phyloP scores from a whole-genome alignment of 768 basidiomycete species.

The Paxillus ammoniavirescens region DNA sequence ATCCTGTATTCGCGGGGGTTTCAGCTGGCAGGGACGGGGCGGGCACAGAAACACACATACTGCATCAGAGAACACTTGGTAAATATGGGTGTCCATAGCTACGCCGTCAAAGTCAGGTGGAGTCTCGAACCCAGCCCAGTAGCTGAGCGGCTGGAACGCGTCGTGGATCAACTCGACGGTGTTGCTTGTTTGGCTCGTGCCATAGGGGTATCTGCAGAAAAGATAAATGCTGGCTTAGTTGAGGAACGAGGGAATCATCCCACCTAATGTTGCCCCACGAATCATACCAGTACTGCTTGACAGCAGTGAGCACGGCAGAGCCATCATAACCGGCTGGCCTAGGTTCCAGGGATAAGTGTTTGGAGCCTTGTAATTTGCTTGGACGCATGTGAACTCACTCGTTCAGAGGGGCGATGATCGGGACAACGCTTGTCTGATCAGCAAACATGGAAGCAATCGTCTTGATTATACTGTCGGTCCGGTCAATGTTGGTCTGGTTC shows the following conservation, averaged over 20 bases:
- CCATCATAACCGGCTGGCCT: slow-evolving; percentile 77
- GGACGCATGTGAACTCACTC: slow-evolving; percentile 46
- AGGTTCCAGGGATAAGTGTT: slow-evolving; percentile 1
- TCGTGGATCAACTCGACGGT: slow-evolving; percentile 70
- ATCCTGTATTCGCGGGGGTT: slow-evolving; percentile 30
- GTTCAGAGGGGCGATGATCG: slow-evolving; percentile 74
- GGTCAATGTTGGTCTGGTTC: slow-evolving; percentile 59
- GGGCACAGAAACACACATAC: slow-evolving; percentile 37
- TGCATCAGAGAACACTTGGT: slow-evolving; percentile 65
- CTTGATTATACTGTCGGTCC: slow-evolving; percentile 66
- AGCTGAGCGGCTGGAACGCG: slow-evolving; percentile 73
- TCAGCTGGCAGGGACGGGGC: not conserved
- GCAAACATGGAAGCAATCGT: slow-evolving; percentile 59
- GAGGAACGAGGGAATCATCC: not conserved
- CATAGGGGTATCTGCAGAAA: slow-evolving; percentile 38
- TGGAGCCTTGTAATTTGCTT: not conserved
- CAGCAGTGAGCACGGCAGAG: slow-evolving; percentile 45
- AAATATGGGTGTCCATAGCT: slow-evolving; percentile 77
- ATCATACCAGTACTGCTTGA: slow-evolving; percentile 66
- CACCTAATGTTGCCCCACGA: slow-evolving; percentile 76
- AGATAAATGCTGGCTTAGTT: slow-evolving; percentile 1
- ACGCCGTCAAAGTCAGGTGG: slow-evolving; percentile 59
- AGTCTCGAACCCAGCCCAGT: slow-evolving; percentile 65
- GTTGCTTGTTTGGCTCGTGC: slow-evolving; percentile 47
- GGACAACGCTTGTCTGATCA: slow-evolving; percentile 50